Conservation (phyloP, 2,329 filamentous ascomycete genomes). For the Stylonectria norvegica region DNA sequence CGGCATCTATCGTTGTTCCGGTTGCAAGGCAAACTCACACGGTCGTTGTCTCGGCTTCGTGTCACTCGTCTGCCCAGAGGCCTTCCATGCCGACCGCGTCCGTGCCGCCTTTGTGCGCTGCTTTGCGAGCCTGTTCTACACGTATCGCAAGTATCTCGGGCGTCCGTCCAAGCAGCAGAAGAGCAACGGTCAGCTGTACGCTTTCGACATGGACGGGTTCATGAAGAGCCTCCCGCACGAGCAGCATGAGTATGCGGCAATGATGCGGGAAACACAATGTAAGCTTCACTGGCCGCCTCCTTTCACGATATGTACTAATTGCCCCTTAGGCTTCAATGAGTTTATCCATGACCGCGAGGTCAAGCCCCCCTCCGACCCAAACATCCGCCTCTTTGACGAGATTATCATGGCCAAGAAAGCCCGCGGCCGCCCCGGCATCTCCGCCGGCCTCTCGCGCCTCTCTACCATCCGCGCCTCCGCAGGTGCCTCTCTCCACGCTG, state of each 20-base stretch:
- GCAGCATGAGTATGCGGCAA: conserved; percentile 60
- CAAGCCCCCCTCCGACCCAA: conserved; percentile 56
- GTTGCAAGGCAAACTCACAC: conserved; percentile 58
- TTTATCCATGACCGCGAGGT: conserved; percentile 81
- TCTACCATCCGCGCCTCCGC: conserved; percentile 58
- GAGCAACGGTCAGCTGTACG: conserved; percentile 56
- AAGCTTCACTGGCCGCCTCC: conserved; percentile 22
- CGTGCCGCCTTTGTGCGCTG: conserved; percentile 63
- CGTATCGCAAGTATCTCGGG: conserved; percentile 61
- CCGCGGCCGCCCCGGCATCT: conserved; percentile 62
- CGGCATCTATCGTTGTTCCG: conserved; percentile 70
- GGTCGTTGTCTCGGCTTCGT: conserved; percentile 60
- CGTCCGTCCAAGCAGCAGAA: conserved; percentile 60
- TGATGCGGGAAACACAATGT: conserved; percentile 67
- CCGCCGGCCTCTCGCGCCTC: conserved; percentile 60
- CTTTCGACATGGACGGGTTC: conserved; percentile 64
- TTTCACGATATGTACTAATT: conserved; percentile 6
- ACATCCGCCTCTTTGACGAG: conserved; percentile 77
- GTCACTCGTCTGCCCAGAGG: conserved; percentile 60
- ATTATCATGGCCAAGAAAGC: conserved; percentile 76
- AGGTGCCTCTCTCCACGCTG: conserved; percentile 43
- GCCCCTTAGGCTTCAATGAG: conserved; percentile 64
- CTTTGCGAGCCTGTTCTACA: conserved; percentile 63
- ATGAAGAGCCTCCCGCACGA: conserved; percentile 62
- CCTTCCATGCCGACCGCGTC: conserved; percentile 60